Percentiles rank a stretch among this genome's conserved stretches.
These are phyloP conservation scores for Scutellaria baicalensis DNA, from an alignment of 257 asterid species.

Conservation along the genomic window DNA sequence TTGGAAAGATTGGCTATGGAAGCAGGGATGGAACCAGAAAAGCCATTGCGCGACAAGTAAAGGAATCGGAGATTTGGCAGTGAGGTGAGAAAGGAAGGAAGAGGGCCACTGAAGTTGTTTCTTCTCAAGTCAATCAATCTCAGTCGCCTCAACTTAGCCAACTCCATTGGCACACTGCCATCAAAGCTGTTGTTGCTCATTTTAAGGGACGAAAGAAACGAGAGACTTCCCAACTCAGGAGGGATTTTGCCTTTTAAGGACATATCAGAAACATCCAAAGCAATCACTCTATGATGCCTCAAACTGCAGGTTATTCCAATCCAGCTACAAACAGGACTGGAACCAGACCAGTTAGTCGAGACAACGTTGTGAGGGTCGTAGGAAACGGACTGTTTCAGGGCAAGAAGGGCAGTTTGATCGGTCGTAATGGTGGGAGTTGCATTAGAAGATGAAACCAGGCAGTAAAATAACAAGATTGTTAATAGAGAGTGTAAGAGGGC, in stretches of 20 bases:
- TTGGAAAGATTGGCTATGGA: not conserved
- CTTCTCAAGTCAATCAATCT: not conserved
- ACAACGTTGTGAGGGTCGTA: conserved; percentile 6
- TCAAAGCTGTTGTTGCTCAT: conserved; percentile 17
- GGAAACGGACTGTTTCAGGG: conserved; percentile 17
- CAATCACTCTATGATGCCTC: conserved; percentile 20
- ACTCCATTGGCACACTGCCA: conserved; percentile 18
- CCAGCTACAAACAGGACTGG: conserved; percentile 23
- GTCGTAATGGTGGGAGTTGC: not conserved
- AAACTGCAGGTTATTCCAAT: conserved; percentile 19
- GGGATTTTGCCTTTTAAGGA: conserved; percentile 20
- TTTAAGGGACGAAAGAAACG: conserved; percentile 22
- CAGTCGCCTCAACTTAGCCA: conserved; percentile 12
- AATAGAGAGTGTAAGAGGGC: not conserved
- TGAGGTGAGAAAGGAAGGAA: conserved; percentile 17
- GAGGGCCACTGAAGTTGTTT: conserved; percentile 19
- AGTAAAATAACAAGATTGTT: not conserved
- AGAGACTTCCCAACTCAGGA: conserved; percentile 24
- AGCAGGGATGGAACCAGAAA: conserved; percentile 11
- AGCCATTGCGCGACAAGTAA: not conserved
- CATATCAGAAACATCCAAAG: conserved; percentile 14
- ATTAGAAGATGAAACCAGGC: not conserved
- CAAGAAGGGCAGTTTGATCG: conserved; percentile 19
- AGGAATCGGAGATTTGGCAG: conserved; percentile 13
- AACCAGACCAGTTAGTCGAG: conserved; percentile 16